A percentile compares a stretch with the other conserved stretches of the same genome.
Conservation (phyloP, 83 land plant species). For the Isoetes engelmannii region DNA sequence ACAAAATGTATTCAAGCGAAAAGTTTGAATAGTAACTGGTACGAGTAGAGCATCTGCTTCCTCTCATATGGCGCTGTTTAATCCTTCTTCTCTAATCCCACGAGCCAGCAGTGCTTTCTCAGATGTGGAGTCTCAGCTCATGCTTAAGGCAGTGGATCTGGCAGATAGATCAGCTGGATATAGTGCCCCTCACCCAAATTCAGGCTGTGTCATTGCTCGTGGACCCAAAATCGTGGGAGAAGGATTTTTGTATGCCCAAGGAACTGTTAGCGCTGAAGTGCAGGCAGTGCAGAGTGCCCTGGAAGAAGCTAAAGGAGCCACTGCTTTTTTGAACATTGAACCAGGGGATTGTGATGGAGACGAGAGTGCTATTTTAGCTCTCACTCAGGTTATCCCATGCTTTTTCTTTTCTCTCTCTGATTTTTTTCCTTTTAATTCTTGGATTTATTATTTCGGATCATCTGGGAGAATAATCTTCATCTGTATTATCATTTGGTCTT, state of each 20-base stretch:
- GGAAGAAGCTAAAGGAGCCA: neutral
- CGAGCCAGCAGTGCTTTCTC: no score
- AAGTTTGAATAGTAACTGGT: neutral
- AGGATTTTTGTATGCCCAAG: constrained; percentile 4
- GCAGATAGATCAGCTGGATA: constrained; percentile 2
- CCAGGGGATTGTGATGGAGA: constrained; percentile 9
- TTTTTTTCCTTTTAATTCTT: neutral
- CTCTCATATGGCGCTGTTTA: neutral
- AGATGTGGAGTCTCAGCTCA: neutral
- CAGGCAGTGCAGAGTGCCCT: constrained; percentile 9
- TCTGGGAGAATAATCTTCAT: neutral
- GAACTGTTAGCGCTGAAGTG: neutral
- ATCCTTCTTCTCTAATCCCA: neutral
- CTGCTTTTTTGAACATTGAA: constrained; percentile 3
- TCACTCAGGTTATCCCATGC: neutral
- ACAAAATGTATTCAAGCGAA: neutral
- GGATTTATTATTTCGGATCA: neutral
- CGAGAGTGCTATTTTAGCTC: constrained; percentile 3
- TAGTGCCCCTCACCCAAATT: constrained; percentile 6
- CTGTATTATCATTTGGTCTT: neutral
- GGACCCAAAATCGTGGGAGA: constrained; percentile 1
- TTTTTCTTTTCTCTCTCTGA: neutral
- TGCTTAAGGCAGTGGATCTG: constrained; percentile 2
- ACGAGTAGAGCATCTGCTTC: neutral
- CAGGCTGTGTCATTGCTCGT: constrained; percentile 7